phyloP scores from a whole-genome alignment of 768 basidiomycete genomes.

The Ramaria sp. region DNA sequence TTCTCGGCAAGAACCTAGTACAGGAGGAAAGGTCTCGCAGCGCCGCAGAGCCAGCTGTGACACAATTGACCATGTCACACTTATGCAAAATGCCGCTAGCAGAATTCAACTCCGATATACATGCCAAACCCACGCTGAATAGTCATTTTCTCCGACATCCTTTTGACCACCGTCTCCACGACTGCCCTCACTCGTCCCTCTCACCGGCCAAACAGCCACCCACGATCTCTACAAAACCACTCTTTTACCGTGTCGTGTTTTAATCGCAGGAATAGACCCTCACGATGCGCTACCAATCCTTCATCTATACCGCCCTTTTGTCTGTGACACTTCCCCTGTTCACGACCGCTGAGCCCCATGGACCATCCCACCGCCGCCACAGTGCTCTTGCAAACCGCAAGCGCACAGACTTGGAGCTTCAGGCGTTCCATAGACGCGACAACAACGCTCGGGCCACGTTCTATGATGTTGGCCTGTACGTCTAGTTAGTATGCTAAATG shows the following conservation, averaged over 20 bases:
- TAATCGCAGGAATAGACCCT: neutral
- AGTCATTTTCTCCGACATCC: neutral
- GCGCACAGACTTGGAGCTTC: neutral
- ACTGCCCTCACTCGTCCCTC: neutral
- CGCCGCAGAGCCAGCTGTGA: no score
- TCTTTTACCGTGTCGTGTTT: neutral
- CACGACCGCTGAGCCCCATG: slow-evolving; percentile 20
- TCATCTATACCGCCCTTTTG: slow-evolving; percentile 21
- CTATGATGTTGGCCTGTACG: slow-evolving; percentile 46
- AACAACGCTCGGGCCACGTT: slow-evolving; percentile 37
- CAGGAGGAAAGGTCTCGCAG: no score
- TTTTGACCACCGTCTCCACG: neutral
- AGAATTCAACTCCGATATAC: neutral
- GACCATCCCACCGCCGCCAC: slow-evolving; percentile 25
- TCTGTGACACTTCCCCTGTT: slow-evolving; percentile 27
- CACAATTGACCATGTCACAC: no score
- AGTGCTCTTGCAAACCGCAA: slow-evolving; percentile 30
- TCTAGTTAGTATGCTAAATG: slow-evolving; percentile 8
- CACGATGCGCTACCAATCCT: slow-evolving; percentile 6
- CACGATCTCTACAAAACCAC: slow-evolving; percentile 1
- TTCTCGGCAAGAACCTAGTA: no score
- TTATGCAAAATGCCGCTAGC: neutral
- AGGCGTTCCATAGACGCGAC: slow-evolving; percentile 11
- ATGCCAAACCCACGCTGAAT: neutral
- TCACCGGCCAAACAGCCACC: neutral